These are phyloP conservation scores for Dictyostelium firmibasis DNA, from an alignment of 78 protist genomes.

Conservation along the genomic window DNA sequence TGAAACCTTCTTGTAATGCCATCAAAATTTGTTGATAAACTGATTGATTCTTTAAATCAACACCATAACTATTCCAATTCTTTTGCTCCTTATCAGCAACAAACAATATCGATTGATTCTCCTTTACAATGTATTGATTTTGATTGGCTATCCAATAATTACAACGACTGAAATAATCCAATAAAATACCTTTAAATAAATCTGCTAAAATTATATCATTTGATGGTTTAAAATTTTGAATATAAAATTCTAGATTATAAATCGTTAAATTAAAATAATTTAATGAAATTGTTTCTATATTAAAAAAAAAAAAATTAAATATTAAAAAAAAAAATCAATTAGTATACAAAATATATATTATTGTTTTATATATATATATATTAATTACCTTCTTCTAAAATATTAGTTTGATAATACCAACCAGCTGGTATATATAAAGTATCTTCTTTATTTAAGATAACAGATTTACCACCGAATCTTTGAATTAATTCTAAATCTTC, in stretches of 20 bases:
- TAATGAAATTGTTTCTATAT: conserved; percentile 2
- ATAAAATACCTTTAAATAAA: background rate
- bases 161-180: background rate
- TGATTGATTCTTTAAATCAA: background rate
- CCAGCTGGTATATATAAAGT: conserved; percentile 65
- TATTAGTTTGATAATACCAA: conserved; percentile 56
- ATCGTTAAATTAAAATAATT: background rate
- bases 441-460: conserved; percentile 34
- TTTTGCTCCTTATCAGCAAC: background rate
- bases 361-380: background rate
- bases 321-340: background rate
- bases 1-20: conserved; percentile 5
- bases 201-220: background rate
- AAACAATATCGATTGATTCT: background rate
- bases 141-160: conserved; percentile 26
- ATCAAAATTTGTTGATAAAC: background rate
- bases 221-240: conserved; percentile 10
- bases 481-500: conserved; percentile 57
- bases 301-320: background rate
- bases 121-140: background rate
- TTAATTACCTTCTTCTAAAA: conserved; percentile 49
- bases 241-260: conserved; percentile 25
- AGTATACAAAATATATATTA: background rate
- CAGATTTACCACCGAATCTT: conserved; percentile 50
- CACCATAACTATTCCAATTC: conserved; percentile 8